Base-by-base conservation (phyloP, 2,329 filamentous ascomycete genomes). In the Coniochaeta ligniaria region DNA sequence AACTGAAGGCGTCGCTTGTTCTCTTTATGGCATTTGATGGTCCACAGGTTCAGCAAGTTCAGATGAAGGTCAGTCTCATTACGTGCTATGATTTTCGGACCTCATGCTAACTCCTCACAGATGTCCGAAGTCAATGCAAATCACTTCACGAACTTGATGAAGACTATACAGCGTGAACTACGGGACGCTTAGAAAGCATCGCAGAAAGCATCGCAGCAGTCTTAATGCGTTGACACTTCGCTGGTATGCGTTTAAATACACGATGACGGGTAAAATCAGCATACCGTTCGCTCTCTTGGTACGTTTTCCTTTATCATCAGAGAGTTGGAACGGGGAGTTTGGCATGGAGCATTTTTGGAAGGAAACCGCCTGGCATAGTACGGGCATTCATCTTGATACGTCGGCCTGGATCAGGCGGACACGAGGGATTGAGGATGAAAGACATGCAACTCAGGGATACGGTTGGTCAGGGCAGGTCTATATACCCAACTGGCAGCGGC, bases 1-100 rank as follows among this genome's bases (percentile, higher is more conserved):
- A 83, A 47, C 83, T 89, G 63, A 91, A 91, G 73, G 83, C 85
- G 52, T 81, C 92, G 56, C 82, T 84, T 59, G 83, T 96, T 24
- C 69, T 87, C 41, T 88, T 88, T 66, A 87, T 83, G 0, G 85
- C 85, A 11, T 83, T 87, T 62, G 84, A 87, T 66, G 83, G 79
- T 24, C 74, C 75, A 2, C 78, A 82, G 43, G 76, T 76, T 1
- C 82, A 79, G 66, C 81, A 84, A 14, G 78, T 88, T 61, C 83
- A 86, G 62, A 78, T 87, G 64, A 86, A 84, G 78, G 85, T 86
- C 74, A 64, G 77, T 72, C n/a, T 6, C 31, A 7, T 12, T 47
- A 47, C n/a, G 16, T 26, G 6, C 45, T 26, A n/a, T 12, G 6
- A 3, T 5, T 26, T 50, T n/a, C 20, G 31, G n/a, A 35, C 5